These are phyloP conservation scores for Xylariaceae sp. DNA, from an alignment of 2,329 filamentous ascomycete genomes.

Conservation along the genomic window DNA sequence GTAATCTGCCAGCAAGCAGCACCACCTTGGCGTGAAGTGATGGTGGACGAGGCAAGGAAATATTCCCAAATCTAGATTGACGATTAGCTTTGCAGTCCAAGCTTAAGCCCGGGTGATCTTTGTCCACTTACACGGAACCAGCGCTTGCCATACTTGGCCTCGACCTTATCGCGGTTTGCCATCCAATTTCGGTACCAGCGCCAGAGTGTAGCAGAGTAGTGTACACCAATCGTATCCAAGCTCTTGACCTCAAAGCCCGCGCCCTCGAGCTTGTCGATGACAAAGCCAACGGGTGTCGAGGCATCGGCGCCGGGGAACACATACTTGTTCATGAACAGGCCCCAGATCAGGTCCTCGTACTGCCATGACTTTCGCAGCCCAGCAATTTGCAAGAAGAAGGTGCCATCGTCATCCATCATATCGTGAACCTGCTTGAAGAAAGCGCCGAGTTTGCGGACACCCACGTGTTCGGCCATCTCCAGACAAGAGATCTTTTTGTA, in stretches of 20 bases:
- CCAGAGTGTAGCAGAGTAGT: conserved; percentile 96
- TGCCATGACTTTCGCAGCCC: conserved; percentile 94
- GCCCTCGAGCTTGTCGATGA: conserved; percentile 78
- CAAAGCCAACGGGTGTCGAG: conserved; percentile 85
- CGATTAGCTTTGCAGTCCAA: no score
- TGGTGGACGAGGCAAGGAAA: conserved; percentile 74
- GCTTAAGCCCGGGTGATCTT: no score
- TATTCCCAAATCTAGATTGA: conserved; percentile 65
- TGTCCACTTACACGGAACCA: conserved; percentile 85
- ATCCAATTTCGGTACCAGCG: conserved; percentile 99
- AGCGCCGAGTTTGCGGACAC: conserved; percentile 76
- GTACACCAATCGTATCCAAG: conserved; percentile 89
- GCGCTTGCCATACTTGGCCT: conserved; percentile 88
- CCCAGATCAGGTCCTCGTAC: conserved; percentile 97
- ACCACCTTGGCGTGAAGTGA: conserved; percentile 69
- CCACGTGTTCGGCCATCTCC: conserved; percentile 98
- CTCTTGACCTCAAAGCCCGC: conserved; percentile 88
- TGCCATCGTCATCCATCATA: conserved; percentile 94
- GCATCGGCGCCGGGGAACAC: conserved; percentile 96
- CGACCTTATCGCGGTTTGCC: conserved; percentile 85
- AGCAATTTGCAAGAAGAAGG: conserved; percentile 94
- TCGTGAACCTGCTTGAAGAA: conserved; percentile 87
- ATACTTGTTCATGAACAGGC: conserved; percentile 99
- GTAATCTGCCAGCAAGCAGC: conserved; percentile 78
- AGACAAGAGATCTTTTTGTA: conserved; percentile 97